Percentiles rank a stretch among this genome's conserved stretches.
phyloP scores from a whole-genome alignment of 805 yeast species.

The Teunomyces atbi region DNA sequence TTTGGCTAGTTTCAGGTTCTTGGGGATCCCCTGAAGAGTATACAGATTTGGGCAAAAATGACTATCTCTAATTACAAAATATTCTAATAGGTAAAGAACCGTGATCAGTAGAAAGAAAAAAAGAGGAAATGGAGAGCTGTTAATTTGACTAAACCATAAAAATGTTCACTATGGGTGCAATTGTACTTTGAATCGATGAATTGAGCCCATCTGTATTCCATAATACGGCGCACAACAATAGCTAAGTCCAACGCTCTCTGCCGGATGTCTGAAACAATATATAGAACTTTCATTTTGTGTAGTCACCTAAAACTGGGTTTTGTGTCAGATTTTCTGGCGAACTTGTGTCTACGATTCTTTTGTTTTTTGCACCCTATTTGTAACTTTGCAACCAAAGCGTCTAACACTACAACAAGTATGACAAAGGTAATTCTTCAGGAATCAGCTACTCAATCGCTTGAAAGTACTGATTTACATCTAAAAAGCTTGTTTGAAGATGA shows the following conservation, averaged over 20 bases:
- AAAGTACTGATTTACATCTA: background rate
- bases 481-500: background rate
- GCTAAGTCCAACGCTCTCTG: too few relatives aligned
- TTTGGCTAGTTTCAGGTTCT: background rate
- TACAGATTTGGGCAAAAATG: background rate
- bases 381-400: slow-evolving; percentile 2
- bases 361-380: slow-evolving; percentile 3
- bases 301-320: background rate
- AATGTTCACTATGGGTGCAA: too few relatives aligned
- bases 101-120: too few relatives aligned
- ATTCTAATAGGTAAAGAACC: too few relatives aligned
- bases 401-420: background rate
- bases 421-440: background rate
- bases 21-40: background rate
- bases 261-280: too few relatives aligned
- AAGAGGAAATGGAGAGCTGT: too few relatives aligned
- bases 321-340: background rate
- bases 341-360: background rate
- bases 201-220: too few relatives aligned
- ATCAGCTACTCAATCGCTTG: background rate
- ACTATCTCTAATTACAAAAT: too few relatives aligned
- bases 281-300: background rate
- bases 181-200: too few relatives aligned
- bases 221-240: too few relatives aligned
- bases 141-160: too few relatives aligned